Conservation (phyloP, 2,329 filamentous ascomycete species). For the Thelonectria olida region DNA sequence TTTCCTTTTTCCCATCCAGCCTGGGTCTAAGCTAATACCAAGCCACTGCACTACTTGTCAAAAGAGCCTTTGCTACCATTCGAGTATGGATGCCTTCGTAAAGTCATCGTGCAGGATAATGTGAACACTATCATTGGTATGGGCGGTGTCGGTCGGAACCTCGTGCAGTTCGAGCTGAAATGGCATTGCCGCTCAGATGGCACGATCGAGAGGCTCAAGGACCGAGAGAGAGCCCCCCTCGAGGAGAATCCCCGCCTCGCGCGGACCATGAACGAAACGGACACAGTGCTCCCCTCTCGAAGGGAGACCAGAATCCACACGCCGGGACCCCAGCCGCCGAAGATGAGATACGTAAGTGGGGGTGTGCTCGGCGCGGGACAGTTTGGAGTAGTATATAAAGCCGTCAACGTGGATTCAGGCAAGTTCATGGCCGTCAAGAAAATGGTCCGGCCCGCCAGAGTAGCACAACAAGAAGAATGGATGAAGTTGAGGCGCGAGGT, state of each 20-base stretch:
- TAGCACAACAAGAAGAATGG: not conserved
- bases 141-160: not conserved
- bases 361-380: not conserved
- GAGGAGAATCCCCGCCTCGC: not conserved
- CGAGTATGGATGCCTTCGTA: not conserved
- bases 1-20: no score
- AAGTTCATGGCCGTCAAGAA: constrained; percentile 4
- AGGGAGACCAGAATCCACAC: not conserved
- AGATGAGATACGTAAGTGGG: not conserved
- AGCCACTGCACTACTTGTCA: no score
- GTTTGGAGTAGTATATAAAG: not conserved
- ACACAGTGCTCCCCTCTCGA: not conserved
- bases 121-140: not conserved
- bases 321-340: not conserved
- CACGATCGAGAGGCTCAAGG: not conserved
- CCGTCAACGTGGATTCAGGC: not conserved
- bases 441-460: not conserved
- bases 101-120: not conserved
- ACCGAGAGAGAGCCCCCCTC: not conserved
- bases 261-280: not conserved
- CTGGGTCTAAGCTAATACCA: no score
- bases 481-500: not conserved
- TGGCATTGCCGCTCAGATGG: not conserved
- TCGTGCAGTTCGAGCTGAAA: not conserved
- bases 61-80: no score